These are phyloP conservation scores for Pseudogymnoascus sp. DNA, from an alignment of 2,329 filamentous ascomycete genomes.

Conservation along the genomic window DNA sequence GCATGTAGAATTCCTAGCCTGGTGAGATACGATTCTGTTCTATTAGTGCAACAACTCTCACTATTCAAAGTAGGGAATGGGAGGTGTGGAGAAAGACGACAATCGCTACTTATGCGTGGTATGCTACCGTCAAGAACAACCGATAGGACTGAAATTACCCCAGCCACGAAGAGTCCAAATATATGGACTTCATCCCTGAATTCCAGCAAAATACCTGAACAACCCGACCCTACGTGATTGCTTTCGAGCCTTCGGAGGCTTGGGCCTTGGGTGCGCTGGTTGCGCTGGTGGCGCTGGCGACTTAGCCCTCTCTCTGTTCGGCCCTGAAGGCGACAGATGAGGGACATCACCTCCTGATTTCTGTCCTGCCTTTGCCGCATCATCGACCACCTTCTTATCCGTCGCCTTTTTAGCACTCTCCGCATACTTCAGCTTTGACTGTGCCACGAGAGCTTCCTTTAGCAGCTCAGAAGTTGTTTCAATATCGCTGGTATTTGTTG, in stretches of 20 bases:
- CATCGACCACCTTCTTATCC: not conserved
- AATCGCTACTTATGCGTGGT: not conserved
- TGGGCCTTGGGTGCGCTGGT: not conserved
- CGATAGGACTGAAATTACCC: not conserved
- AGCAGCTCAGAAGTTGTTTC: not conserved
- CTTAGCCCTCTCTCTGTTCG: not conserved
- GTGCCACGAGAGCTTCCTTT: not conserved
- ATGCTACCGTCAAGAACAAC: not conserved
- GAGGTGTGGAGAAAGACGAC: not conserved
- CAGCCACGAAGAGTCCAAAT: not conserved
- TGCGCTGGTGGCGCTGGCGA: not conserved
- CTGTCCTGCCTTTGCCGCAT: not conserved
- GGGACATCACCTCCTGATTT: not conserved
- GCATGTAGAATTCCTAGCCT: no score
- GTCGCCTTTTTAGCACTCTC: not conserved
- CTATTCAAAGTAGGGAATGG: not conserved
- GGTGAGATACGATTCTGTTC: not conserved
- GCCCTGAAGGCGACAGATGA: not conserved
- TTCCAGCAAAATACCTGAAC: not conserved
- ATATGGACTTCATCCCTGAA: not conserved
- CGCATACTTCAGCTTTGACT: not conserved
- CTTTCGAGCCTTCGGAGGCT: not conserved
- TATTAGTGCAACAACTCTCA: not conserved
- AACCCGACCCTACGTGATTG: not conserved
- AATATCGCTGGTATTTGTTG: not conserved